Evolutionary conservation across 2,329 filamentous ascomycete species (phyloP).

Genomic region (Plectosphaerella sp.): DNA sequence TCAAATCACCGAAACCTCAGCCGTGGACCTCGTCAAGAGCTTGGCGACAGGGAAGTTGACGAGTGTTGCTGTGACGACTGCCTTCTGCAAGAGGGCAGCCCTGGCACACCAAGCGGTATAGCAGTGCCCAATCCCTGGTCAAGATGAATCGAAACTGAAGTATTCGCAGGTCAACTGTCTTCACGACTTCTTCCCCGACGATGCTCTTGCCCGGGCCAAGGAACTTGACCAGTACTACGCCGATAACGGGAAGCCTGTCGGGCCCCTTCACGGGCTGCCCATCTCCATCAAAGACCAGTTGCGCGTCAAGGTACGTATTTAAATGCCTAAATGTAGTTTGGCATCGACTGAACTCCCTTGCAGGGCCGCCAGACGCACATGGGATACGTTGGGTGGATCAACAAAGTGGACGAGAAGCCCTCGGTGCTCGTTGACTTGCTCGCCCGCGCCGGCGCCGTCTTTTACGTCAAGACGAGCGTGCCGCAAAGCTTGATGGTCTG

Average conservation of each 20-base stretch:
- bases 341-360: background rate
- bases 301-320: conserved; percentile 17
- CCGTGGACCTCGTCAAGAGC: conserved; percentile 20
- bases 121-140: background rate
- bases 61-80: conserved; percentile 25
- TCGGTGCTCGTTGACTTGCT: conserved; percentile 22
- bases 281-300: conserved; percentile 46
- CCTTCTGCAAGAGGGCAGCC: conserved; percentile 45
- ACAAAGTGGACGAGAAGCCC: conserved; percentile 22
- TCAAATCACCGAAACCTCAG: conserved; percentile 29
- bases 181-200: conserved; percentile 46
- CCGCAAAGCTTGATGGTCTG: conserved; percentile 16
- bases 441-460: conserved; percentile 20
- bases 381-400: conserved; percentile 27
- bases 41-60: conserved; percentile 24
- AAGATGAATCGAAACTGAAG: background rate
- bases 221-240: conserved; percentile 40
- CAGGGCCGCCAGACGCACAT: conserved; percentile 40
- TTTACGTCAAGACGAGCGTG: conserved; percentile 11
- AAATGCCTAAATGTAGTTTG: background rate
- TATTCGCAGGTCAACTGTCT: conserved; percentile 28
- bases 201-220: conserved; percentile 42
- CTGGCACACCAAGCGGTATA: conserved; percentile 45
- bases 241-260: conserved; percentile 36
- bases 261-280: conserved; percentile 59